These are phyloP conservation scores for Macrolepiota fuliginosa DNA, from an alignment of 768 basidiomycete genomes.

Conservation along the genomic window DNA sequence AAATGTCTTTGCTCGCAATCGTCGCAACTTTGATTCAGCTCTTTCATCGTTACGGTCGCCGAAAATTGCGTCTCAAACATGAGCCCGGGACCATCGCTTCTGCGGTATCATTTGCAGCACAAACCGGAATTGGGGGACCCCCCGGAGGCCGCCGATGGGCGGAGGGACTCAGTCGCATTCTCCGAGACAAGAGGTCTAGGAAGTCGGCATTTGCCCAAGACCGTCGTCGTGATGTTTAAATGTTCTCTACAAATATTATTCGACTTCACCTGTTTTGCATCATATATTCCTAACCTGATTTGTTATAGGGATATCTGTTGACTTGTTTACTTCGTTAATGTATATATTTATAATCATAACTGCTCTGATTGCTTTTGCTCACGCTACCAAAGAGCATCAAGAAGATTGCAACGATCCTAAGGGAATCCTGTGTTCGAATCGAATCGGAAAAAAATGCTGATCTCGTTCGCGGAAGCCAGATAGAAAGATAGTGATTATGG, in stretches of 20 bases:
- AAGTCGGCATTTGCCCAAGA: background rate
- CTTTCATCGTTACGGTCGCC: conserved; percentile 39
- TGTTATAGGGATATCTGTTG: no score
- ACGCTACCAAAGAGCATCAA: background rate
- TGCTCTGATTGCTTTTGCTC: background rate
- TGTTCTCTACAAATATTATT: background rate
- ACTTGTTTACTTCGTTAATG: no score
- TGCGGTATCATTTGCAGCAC: conserved; percentile 52
- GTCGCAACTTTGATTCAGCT: conserved; percentile 33
- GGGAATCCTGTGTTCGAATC: no score
- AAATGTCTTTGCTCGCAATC: conserved; percentile 43
- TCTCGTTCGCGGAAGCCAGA: no score
- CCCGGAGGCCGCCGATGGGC: conserved; percentile 36
- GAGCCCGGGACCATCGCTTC: no score
- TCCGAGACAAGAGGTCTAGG: conserved; percentile 45
- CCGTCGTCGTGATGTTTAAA: background rate
- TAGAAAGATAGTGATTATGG: no score
- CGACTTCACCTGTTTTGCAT: background rate
- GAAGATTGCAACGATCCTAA: background rate
- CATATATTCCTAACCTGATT: background rate
- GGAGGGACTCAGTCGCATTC: conserved; percentile 37
- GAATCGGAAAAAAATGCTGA: no score
- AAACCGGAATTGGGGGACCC: no score
- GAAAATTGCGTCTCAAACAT: conserved; percentile 42
- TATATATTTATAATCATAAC: no score